Base-by-base conservation (phyloP, 1,284 basidiomycete genomes). In the Xerocomus nothofagi region DNA sequence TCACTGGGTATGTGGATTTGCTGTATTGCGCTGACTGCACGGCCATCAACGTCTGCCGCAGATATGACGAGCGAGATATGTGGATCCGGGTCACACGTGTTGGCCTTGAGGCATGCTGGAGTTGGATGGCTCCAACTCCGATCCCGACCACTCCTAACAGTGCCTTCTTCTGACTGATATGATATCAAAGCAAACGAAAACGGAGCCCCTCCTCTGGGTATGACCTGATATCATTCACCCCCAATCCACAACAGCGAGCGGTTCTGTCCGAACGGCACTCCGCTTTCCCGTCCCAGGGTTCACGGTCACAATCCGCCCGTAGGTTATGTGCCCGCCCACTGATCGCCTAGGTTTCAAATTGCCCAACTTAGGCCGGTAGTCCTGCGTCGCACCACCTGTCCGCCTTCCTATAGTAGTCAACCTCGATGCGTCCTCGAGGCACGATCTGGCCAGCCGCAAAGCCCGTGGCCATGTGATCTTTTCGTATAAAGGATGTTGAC, bases 381-480 rank as follows among this genome's bases (percentile, higher is more conserved):
- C 46, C 46, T 52, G 39, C 39, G 46, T 40, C 47, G 32, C 39
- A 50, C 57, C 56, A 52, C 29, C 26, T 23, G 30, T 50, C 40
- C 50, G 47, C 55, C 51, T 59, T 61, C 50, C 58, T 43, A 44
- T 31, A 43, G 20, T 39, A 43, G 49, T 47, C 26, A 23, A 40
- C 63, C 62, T 67, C 58, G 46, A 66, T 55, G 55, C 6, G 21
- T 44, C 67, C 65, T 68, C 65, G 63, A 66, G 65, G 65, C 63
- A 44, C 34, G 15, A 17, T 49, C 39, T 51, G 51, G 30, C 43
- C 51, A 48, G 53, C 64, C 55, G 43, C 55, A 54, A 39, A 38
- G 40, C 37, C 53, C 42, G 56, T 52, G 50, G 39, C 38, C 42
- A 51, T 41, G 36, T 51, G 24, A 29, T 33, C 20, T 15, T 39